Base-by-base conservation (phyloP, 495 filamentous ascomycete species). In the Pyronema omphalodes region DNA sequence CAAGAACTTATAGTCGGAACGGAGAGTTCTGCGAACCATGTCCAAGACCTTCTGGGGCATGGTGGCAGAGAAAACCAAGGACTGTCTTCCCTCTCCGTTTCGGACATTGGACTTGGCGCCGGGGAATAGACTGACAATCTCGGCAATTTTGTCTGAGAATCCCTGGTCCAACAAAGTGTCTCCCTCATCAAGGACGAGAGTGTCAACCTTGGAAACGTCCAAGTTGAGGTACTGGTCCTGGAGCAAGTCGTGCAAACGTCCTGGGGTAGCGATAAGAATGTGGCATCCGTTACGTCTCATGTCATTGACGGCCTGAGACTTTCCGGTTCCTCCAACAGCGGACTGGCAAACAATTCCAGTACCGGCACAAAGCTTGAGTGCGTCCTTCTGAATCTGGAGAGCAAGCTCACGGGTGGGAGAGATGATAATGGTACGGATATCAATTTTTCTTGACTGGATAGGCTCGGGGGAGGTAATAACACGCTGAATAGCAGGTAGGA, bases 391-490 rank as follows among this genome's bases (percentile, higher is more conserved):
- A 59, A 98, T 96, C 70, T 98, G 91, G 66, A 94, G 86, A 3
- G 91, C 91, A 57, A 98, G 74, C 69, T 98, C 91, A 55, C 91
- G 78, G 15, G 91, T 98, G 7, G 91, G 91, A 0, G 93, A 96
- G 56, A 98, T 79, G 63, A 98, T 80, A 43, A 98, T 79, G 23
- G 85, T 82, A 53, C 87, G 80, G 56, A 95, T 87, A 64, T 95
- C 86, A 35, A 74, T 66, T 1, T 78, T 65, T 3, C 66, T 63
- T 19, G 18, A 36, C 48, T 15, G 14, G 33, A 45, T 29, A 18
- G 63, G 62, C 6, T 53, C 56, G 7, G 51, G 36, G 17, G 56
- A 67, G n/a, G 57, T 61, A 33, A 88, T 66, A 37, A 93, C 77
- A 45, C 78, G 80, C 59, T 93, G 81, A 51, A 91, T 64, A 9